Conservation (phyloP, 805 yeast genomes). For the Yamadazyma olivae region DNA sequence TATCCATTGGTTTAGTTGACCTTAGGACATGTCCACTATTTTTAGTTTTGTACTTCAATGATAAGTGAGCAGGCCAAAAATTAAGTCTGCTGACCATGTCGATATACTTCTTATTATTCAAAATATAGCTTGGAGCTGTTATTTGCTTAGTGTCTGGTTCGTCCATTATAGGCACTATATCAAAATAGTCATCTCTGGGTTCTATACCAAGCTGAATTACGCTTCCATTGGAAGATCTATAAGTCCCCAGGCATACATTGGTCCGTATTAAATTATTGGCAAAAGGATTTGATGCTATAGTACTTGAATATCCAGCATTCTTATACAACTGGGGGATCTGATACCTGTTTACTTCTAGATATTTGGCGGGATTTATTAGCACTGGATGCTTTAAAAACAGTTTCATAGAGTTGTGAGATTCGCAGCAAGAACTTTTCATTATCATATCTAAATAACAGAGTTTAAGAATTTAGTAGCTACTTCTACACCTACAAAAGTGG, state of each 20-base stretch:
- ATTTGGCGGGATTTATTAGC: slow-evolving; percentile 26
- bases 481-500: slow-evolving; percentile 95
- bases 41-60: slow-evolving; percentile 23
- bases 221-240: slow-evolving; percentile 27
- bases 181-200: neutral
- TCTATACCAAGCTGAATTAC: slow-evolving; percentile 12
- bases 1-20: neutral
- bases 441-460: slow-evolving; percentile 29
- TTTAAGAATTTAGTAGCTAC: slow-evolving; percentile 52
- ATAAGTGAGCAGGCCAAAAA: slow-evolving; percentile 20
- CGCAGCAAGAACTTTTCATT: neutral
- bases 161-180: slow-evolving; percentile 13
- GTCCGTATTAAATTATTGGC: slow-evolving; percentile 22
- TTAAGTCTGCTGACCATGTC: slow-evolving; percentile 14
- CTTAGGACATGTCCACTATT: slow-evolving; percentile 10
- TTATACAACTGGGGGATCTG: slow-evolving; percentile 19
- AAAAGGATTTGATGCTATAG: slow-evolving; percentile 25
- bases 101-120: slow-evolving; percentile 20
- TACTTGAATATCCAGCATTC: slow-evolving; percentile 10
- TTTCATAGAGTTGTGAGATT: slow-evolving; percentile 11
- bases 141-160: slow-evolving; percentile 2
- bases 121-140: slow-evolving; percentile 22
- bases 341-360: slow-evolving; percentile 21
- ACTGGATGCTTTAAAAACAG: slow-evolving; percentile 25
- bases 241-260: slow-evolving; percentile 20